Base-by-base conservation (phyloP, 1,284 basidiomycete genomes). In the Rhodotorula sp. region DNA sequence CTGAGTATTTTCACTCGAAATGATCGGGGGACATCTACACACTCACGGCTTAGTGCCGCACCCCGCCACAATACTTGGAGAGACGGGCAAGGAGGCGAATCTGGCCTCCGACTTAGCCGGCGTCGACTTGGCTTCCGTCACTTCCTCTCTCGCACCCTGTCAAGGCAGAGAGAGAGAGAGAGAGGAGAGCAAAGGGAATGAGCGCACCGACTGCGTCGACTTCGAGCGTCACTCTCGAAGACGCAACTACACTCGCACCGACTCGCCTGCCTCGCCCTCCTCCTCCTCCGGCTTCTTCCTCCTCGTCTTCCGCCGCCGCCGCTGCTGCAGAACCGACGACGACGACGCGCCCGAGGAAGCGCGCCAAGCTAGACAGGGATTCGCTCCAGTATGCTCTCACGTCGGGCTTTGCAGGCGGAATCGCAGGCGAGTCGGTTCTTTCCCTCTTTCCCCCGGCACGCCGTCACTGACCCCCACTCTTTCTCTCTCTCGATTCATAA, bases 361-460 rank as follows among this genome's bases (percentile, higher is more conserved):
- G 58, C n/a, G 19, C 59, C 23, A 59, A 14, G 28, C 63, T 15
- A 31, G 54, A 57, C 68, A 31, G 54, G 14, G 68, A 72, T 45
- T 69, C 73, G 59, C 60, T 72, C 49, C 18, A 58, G 7, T 73
- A 76, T 52, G 67, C 70, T 31, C 63, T 78, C 45, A 69, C 63
- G 6, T 76, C 75, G 5, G 78, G 78, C 0, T 48, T 79, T 10
- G 77, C 77, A 38, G 77, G 77, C 8, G 78, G 77, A 0, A 65
- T 78, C 31, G 77, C 78, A 56, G 78, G 75, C 72, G n/a, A 47
- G 72, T 38, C 61, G 6, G 52, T 19, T 15, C 43, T n/a, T 43
- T 0, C 61, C 19, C 50, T 10, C 28, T 16, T 26, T 4, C 19
- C 43, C 19, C 54, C 26, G 15, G 50, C 60, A 48, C 16, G 12